Conservation (phyloP, 1,139 yeast species). For the Zygoascus sp. region DNA sequence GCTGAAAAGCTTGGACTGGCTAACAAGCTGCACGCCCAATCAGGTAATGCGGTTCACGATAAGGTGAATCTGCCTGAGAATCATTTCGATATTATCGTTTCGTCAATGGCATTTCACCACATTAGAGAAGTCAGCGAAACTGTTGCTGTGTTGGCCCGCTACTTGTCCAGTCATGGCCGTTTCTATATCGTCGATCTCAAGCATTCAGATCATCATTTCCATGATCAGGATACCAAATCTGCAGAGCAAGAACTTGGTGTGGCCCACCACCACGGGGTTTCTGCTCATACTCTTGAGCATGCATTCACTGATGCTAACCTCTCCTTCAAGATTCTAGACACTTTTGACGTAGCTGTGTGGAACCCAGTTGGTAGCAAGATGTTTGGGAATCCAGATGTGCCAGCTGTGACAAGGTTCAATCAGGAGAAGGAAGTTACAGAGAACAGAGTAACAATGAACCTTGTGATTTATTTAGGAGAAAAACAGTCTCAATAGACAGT, state of each 20-base stretch:
- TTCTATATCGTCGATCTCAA: constrained; percentile 26
- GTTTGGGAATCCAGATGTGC: not conserved
- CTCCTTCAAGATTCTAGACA: constrained; percentile 15
- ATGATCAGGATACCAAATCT: constrained; percentile 14
- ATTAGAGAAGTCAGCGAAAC: constrained; percentile 24
- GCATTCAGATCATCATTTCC: constrained; percentile 13
- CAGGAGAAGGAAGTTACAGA: not conserved
- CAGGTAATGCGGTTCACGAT: constrained; percentile 19
- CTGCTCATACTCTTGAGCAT: constrained; percentile 14
- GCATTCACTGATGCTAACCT: constrained; percentile 24
- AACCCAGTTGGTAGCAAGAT: constrained; percentile 16
- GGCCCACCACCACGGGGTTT: constrained; percentile 23
- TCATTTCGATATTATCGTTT: constrained; percentile 27
- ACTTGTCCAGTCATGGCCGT: constrained; percentile 25
- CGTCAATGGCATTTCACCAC: constrained; percentile 32
- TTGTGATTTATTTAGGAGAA: constrained; percentile 4
- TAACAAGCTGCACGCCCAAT: constrained; percentile 22
- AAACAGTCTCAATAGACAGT: constrained; percentile 1
- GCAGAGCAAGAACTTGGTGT: constrained; percentile 20
- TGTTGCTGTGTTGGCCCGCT: constrained; percentile 19
- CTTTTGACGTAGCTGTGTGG: constrained; percentile 24
- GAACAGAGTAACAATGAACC: constrained; percentile 3
- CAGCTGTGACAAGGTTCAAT: not conserved
- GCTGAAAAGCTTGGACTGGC: constrained; percentile 24
- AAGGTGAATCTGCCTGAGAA: constrained; percentile 10